A percentile compares a stretch with the other conserved stretches of the same genome.
phyloP scores from a whole-genome alignment of 805 yeast species.

The Kodamaea sagamina region DNA sequence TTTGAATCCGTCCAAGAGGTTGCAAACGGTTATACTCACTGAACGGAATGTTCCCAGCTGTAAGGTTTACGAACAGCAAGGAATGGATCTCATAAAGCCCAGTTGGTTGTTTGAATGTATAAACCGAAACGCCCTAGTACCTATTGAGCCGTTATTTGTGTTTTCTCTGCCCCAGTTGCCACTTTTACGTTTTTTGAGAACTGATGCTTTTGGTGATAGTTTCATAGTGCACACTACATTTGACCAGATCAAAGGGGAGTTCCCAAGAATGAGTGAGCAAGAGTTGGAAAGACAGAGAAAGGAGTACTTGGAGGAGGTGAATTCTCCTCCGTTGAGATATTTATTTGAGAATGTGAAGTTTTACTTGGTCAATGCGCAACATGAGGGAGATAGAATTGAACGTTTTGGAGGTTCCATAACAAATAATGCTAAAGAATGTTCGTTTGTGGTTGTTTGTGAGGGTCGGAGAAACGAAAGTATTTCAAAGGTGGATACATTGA shows the following conservation, averaged over 20 bases:
- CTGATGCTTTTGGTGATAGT: constrained; percentile 69
- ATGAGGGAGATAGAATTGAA: constrained; percentile 27
- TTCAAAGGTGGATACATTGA: not conserved
- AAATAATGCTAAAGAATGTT: constrained; percentile 26
- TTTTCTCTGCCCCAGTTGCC: constrained; percentile 40
- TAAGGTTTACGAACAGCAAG: constrained; percentile 31
- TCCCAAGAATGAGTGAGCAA: constrained; percentile 16
- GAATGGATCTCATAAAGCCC: constrained; percentile 65
- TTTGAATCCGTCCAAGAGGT: constrained; percentile 15
- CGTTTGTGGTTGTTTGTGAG: constrained; percentile 38
- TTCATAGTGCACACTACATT: constrained; percentile 35
- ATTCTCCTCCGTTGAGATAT: constrained; percentile 24
- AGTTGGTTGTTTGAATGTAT: constrained; percentile 75
- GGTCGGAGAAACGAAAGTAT: not conserved
- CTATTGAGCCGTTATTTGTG: constrained; percentile 63
- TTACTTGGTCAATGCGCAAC: constrained; percentile 25
- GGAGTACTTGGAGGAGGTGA: constrained; percentile 18
- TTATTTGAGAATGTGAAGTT: constrained; percentile 40
- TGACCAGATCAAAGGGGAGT: constrained; percentile 18
- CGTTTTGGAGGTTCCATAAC: constrained; percentile 48
- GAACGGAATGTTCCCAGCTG: constrained; percentile 32
- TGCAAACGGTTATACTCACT: constrained; percentile 24
- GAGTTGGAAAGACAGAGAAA: constrained; percentile 12
- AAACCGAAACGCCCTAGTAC: constrained; percentile 38
- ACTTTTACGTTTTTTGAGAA: constrained; percentile 29